Conservation (phyloP, 2,329 filamentous ascomycete genomes). For the Cordyceps farinosa region DNA sequence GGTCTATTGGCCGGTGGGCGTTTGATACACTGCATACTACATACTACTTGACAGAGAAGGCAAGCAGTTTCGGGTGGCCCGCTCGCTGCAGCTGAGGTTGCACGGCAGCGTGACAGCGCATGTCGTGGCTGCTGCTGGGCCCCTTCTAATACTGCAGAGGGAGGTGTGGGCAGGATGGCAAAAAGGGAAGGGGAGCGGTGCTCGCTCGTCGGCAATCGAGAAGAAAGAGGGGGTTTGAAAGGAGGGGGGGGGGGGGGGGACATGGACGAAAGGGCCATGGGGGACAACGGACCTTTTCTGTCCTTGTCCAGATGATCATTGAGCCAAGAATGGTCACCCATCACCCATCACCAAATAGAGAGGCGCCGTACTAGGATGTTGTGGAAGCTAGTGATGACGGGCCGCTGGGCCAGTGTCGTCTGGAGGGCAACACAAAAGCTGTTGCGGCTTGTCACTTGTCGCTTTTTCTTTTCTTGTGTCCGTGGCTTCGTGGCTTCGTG, state of each 20-base stretch:
- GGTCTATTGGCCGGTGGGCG: background rate
- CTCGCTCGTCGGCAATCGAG: background rate
- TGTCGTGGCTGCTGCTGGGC: conserved; percentile 9
- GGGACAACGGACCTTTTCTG: background rate
- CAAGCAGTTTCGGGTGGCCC: background rate
- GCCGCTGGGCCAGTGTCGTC: background rate
- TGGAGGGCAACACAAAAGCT: background rate
- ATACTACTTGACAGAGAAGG: too few relatives aligned
- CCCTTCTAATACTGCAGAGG: background rate
- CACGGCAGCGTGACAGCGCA: conserved; percentile 13
- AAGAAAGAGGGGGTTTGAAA: background rate
- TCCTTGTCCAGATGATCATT: background rate
- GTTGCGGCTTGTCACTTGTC: background rate
- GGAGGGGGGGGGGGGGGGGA: background rate
- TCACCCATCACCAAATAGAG: background rate
- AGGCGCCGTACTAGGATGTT: too few relatives aligned
- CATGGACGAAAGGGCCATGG: background rate
- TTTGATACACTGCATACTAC: background rate
- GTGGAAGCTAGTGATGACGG: background rate
- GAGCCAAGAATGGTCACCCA: background rate
- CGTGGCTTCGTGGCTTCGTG: background rate
- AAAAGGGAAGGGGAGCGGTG: background rate
- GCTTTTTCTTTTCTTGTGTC: background rate
- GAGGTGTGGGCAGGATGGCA: background rate
- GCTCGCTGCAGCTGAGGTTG: background rate